These are phyloP conservation scores for Lentinus brumalis DNA, from an alignment of 768 basidiomycete species.

Conservation along the genomic window DNA sequence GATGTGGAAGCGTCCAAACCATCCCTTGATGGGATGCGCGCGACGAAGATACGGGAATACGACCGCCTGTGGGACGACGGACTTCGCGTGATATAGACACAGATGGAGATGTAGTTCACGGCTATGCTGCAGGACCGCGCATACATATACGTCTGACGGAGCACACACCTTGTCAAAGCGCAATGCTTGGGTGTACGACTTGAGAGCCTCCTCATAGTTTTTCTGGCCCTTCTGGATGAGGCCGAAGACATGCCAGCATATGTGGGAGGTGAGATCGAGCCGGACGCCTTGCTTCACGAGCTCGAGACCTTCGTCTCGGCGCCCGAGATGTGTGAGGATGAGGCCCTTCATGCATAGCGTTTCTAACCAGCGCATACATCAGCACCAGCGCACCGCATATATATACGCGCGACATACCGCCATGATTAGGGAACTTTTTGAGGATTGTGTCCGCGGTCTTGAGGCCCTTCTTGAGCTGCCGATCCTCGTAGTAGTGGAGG, in stretches of 20 bases:
- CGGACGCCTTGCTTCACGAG: constrained; percentile 84
- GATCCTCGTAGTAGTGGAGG: constrained; percentile 83
- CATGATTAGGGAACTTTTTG: constrained; percentile 95
- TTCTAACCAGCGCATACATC: constrained; percentile 49
- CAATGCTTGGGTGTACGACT: constrained; percentile 89
- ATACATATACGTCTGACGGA: background rate
- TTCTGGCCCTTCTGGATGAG: constrained; percentile 93
- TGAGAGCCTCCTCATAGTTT: constrained; percentile 92
- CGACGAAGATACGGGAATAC: too few relatives aligned
- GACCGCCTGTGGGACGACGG: too few relatives aligned
- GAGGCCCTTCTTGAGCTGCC: constrained; percentile 85
- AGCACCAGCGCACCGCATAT: background rate
- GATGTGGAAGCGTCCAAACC: constrained; percentile 1
- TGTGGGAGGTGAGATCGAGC: constrained; percentile 84
- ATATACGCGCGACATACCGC: constrained; percentile 58
- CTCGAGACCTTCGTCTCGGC: constrained; percentile 78
- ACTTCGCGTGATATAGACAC: too few relatives aligned
- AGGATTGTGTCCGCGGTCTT: constrained; percentile 93
- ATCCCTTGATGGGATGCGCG: background rate
- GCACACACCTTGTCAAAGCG: constrained; percentile 78
- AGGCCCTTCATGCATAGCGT: constrained; percentile 97
- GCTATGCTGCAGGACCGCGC: background rate
- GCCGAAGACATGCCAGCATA: constrained; percentile 98
- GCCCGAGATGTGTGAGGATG: constrained; percentile 76
- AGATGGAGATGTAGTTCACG: too few relatives aligned